phyloP scores from a whole-genome alignment of 768 basidiomycete species.

The Dentipellis fragilis region DNA sequence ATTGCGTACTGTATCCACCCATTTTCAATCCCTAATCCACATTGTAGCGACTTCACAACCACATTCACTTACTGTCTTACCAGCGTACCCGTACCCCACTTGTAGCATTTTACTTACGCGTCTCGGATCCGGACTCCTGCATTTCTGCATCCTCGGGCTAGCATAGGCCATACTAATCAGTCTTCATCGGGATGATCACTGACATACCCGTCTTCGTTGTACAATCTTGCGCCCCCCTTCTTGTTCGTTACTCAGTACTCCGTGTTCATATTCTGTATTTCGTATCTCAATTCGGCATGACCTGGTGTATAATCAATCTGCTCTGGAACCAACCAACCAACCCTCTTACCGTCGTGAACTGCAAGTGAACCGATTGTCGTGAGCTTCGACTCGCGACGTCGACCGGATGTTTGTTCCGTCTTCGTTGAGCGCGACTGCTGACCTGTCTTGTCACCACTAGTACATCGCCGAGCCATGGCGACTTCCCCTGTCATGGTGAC shows the following conservation, averaged over 20 bases:
- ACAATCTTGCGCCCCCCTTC: not conserved
- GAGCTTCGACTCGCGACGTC: too few relatives aligned
- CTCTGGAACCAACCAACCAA: slow-evolving; percentile 12
- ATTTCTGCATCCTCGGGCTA: slow-evolving; percentile 3
- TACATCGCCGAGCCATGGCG: too few relatives aligned
- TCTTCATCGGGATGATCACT: slow-evolving; percentile 2
- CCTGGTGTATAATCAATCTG: slow-evolving; percentile 18
- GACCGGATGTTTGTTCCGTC: too few relatives aligned
- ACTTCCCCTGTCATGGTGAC: too few relatives aligned
- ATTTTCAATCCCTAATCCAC: slow-evolving; percentile 14
- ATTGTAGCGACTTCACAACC: not conserved
- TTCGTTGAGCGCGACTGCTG: too few relatives aligned
- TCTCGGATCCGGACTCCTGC: not conserved
- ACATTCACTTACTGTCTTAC: not conserved
- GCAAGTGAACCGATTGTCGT: too few relatives aligned
- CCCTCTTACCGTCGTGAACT: not conserved
- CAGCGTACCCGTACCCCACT: slow-evolving; percentile 3
- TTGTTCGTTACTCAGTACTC: not conserved
- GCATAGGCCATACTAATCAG: slow-evolving; percentile 5
- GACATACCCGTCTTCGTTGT: not conserved
- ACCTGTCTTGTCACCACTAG: too few relatives aligned
- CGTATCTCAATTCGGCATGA: not conserved
- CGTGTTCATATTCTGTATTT: not conserved
- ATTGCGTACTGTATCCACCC: not conserved
- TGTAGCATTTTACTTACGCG: slow-evolving; percentile 9